Evolutionary conservation across 2,329 filamentous ascomycete species (phyloP).

Genomic region (Lecanoromycetidae sp.): DNA sequence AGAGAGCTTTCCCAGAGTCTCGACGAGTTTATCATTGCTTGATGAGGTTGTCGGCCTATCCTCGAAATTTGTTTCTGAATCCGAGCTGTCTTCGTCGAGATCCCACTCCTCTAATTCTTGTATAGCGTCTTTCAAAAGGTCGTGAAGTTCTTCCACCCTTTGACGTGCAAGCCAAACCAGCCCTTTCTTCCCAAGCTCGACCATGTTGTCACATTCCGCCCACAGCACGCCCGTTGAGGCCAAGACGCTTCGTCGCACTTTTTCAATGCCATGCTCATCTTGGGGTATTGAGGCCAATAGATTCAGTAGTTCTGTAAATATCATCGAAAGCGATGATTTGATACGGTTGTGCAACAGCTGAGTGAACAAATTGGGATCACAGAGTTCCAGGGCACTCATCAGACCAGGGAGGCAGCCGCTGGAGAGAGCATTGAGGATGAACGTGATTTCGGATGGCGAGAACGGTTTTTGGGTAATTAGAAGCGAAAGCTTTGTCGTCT

Average conservation of each 20-base stretch:
- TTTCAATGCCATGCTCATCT: slow-evolving; percentile 15
- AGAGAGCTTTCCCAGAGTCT: slow-evolving; percentile 9
- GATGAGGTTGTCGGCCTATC: slow-evolving; percentile 26
- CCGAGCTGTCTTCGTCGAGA: slow-evolving; percentile 55
- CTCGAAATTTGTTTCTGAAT: slow-evolving; percentile 28
- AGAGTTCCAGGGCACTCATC: slow-evolving; percentile 56
- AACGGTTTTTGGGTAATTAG: slow-evolving; percentile 80
- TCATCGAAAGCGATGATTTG: slow-evolving; percentile 18
- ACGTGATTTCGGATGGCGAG: slow-evolving; percentile 61
- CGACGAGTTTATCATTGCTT: slow-evolving; percentile 25
- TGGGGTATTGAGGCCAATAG: slow-evolving; percentile 21
- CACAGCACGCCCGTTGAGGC: slow-evolving; percentile 66
- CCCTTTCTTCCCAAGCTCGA: slow-evolving; percentile 51
- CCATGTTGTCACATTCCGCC: slow-evolving; percentile 66
- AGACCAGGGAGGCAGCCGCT: slow-evolving; percentile 62
- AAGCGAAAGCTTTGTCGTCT: slow-evolving; percentile 77
- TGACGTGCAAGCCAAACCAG: slow-evolving; percentile 57
- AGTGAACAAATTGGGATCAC: slow-evolving; percentile 51
- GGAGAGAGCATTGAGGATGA: slow-evolving; percentile 60
- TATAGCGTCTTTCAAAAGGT: slow-evolving; percentile 68
- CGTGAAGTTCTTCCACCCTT: slow-evolving; percentile 62
- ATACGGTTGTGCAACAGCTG: slow-evolving; percentile 22
- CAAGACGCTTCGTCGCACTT: slow-evolving; percentile 32
- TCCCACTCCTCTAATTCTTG: slow-evolving; percentile 82
- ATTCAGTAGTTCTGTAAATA: slow-evolving; percentile 5